These are phyloP conservation scores for Vicia sativa DNA, from an alignment of 306 rosid genomes.

Conservation along the genomic window DNA sequence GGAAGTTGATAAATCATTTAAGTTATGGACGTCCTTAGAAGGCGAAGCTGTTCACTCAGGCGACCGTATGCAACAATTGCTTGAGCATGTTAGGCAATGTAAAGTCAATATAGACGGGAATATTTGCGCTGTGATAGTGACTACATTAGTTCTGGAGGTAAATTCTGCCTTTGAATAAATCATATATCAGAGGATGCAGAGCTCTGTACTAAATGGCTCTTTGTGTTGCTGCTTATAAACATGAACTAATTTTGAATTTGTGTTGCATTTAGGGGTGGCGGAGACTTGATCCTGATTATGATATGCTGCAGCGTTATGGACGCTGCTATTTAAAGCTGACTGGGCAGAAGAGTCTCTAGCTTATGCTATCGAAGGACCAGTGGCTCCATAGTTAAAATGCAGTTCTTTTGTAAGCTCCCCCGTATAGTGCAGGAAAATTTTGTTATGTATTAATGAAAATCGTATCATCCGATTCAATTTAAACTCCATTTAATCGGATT, in stretches of 20 bases:
- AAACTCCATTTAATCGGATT: no score
- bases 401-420: neutral
- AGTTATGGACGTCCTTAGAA: slow-evolving; percentile 51
- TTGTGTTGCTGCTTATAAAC: slow-evolving; percentile 9
- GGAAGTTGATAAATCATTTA: slow-evolving; percentile 71
- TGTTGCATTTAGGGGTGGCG: slow-evolving; percentile 74
- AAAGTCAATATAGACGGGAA: slow-evolving; percentile 71
- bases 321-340: slow-evolving; percentile 65
- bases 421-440: no score
- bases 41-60: slow-evolving; percentile 52
- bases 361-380: slow-evolving; percentile 63
- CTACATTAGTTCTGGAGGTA: slow-evolving; percentile 91
- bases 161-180: slow-evolving; percentile 1
- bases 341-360: slow-evolving; percentile 66
- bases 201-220: neutral
- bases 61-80: slow-evolving; percentile 70
- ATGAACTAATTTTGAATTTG: slow-evolving; percentile 14
- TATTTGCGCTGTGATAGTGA: slow-evolving; percentile 77
- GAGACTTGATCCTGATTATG: slow-evolving; percentile 76
- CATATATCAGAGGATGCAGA: neutral
- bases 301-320: slow-evolving; percentile 61
- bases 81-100: slow-evolving; percentile 75
- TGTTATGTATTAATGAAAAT: no score
- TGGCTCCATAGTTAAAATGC: slow-evolving; percentile 53
- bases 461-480: no score